A percentile compares a stretch with the other conserved stretches of the same genome.
These are phyloP conservation scores for Thalassiosira ordinaria DNA, from an alignment of 352 stramenopile species.

Conservation along the genomic window DNA sequence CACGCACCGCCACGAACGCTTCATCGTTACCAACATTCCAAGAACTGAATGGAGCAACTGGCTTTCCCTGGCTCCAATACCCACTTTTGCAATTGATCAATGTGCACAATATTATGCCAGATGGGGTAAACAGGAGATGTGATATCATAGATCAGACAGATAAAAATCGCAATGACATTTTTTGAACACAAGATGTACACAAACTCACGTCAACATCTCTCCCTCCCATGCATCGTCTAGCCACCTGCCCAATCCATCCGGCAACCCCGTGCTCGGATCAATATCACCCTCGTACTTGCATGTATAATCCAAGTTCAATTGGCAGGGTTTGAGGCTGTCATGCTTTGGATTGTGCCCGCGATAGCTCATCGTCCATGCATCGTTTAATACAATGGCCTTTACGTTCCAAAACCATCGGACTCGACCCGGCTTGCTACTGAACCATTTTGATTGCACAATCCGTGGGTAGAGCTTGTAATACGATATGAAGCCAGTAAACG, in stretches of 20 bases:
- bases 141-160: too few relatives aligned
- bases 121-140: too few relatives aligned
- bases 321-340: too few relatives aligned
- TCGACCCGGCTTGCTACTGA: slow-evolving; percentile 50
- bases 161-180: background rate
- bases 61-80: slow-evolving; percentile 84
- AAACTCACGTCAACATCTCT: slow-evolving; percentile 82
- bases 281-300: slow-evolving; percentile 86
- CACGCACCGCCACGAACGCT: slow-evolving; percentile 86
- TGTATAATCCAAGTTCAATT: slow-evolving; percentile 7
- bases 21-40: slow-evolving; percentile 83
- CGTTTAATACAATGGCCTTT: background rate
- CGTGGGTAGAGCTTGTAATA: slow-evolving; percentile 85
- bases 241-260: slow-evolving; percentile 87
- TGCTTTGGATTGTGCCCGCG: background rate
- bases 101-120: too few relatives aligned
- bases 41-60: slow-evolving; percentile 86
- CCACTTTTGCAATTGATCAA: background rate
- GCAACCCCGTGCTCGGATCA: slow-evolving; percentile 72
- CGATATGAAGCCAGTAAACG: slow-evolving; percentile 81
- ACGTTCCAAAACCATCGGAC: slow-evolving; percentile 69
- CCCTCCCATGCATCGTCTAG: slow-evolving; percentile 86
- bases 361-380: background rate
- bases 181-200: too few relatives aligned
- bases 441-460: slow-evolving; percentile 76